Percentiles rank a stretch among this genome's conserved stretches.
Evolutionary conservation across 176 grass and related monocot genomes (phyloP).

Genomic region (Tuctoria greenei): DNA sequence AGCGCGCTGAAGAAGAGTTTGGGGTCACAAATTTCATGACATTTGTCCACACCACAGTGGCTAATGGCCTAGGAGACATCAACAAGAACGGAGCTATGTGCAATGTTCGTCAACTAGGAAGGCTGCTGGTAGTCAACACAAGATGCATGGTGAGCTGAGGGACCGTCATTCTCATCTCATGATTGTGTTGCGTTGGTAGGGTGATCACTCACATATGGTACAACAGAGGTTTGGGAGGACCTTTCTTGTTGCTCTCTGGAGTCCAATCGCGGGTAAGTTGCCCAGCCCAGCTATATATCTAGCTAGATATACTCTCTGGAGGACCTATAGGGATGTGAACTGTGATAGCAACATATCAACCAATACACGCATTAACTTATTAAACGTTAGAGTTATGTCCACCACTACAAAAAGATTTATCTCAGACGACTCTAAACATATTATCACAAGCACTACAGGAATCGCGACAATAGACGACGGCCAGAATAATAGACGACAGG

Average conservation of each 20-base stretch:
- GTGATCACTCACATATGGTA: not conserved
- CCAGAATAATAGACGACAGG: too few relatives aligned
- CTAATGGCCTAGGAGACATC: conserved; percentile 13
- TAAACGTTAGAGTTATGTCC: too few relatives aligned
- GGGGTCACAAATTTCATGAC: not conserved
- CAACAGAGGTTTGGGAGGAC: conserved; percentile 24
- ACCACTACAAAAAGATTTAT: too few relatives aligned
- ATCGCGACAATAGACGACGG: too few relatives aligned
- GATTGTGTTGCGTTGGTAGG: not conserved
- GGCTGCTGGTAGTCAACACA: conserved; percentile 27
- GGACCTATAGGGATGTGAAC: too few relatives aligned
- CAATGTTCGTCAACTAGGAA: conserved; percentile 37
- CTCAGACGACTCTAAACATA: too few relatives aligned
- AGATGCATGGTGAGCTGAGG: conserved; percentile 12
- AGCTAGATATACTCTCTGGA: too few relatives aligned
- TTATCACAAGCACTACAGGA: too few relatives aligned
- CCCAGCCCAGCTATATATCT: not conserved
- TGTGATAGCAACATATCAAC: too few relatives aligned
- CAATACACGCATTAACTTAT: too few relatives aligned
- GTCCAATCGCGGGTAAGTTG: too few relatives aligned
- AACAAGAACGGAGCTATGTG: conserved; percentile 35
- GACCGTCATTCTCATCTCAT: not conserved
- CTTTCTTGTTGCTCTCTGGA: conserved; percentile 30
- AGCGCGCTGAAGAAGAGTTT: too few relatives aligned
- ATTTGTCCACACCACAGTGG: not conserved